A percentile compares a stretch with the other conserved stretches of the same genome.
These are phyloP conservation scores for Oryza rufipogon DNA, from an alignment of 176 grass and related monocot genomes.

Conservation along the genomic window DNA sequence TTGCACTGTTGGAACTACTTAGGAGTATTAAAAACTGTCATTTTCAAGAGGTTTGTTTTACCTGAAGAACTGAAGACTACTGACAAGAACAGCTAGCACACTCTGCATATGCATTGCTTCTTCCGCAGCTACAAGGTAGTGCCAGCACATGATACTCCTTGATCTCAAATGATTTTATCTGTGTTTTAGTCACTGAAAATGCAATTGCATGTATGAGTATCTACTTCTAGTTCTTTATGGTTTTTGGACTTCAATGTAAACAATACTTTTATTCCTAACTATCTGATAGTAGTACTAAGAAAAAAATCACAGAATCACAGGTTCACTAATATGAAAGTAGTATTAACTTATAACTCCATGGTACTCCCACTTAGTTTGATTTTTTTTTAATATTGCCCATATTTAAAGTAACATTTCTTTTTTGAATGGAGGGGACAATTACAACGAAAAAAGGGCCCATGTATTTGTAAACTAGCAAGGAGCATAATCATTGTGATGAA, in stretches of 20 bases:
- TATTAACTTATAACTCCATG: not conserved
- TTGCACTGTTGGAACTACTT: not conserved
- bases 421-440: not conserved
- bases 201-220: not conserved
- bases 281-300: not conserved
- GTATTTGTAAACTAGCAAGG: not conserved
- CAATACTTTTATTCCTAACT: not conserved
- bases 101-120: not conserved
- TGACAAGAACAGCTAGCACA: not conserved
- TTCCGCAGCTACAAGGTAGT: not conserved
- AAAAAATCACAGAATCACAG: not conserved
- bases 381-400: not conserved
- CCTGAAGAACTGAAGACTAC: not conserved
- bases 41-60: not conserved
- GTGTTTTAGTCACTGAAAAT: not conserved
- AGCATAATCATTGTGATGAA: not conserved
- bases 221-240: not conserved
- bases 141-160: not conserved
- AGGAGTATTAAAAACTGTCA: not conserved
- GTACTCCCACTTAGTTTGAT: not conserved
- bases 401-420: not conserved
- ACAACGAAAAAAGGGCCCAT: not conserved
- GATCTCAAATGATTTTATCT: not conserved
- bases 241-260: not conserved
- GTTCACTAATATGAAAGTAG: not conserved